Evolutionary conservation across 176 grass and related monocot genomes (phyloP).

Genomic region (Miscanthus lutarioriparius): DNA sequence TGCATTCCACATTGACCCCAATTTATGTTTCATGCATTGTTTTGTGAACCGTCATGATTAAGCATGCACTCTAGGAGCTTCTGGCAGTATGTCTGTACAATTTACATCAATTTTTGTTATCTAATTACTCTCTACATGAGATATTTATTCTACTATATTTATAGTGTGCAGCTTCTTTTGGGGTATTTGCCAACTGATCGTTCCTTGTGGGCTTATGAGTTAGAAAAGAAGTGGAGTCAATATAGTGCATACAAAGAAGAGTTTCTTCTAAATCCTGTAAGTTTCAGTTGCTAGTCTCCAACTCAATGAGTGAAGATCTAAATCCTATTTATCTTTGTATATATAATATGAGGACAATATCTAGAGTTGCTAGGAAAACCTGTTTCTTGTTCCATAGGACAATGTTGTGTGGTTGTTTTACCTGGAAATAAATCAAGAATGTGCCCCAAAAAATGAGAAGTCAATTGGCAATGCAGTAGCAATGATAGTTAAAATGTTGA

Average conservation of each 20-base stretch:
- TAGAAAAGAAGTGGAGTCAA: slow-evolving; percentile 83
- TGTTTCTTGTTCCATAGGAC: background rate
- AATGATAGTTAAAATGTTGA: background rate
- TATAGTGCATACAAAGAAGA: slow-evolving; percentile 84
- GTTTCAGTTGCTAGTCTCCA: slow-evolving; percentile 25
- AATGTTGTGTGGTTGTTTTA: slow-evolving; percentile 8
- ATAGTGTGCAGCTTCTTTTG: slow-evolving; percentile 98
- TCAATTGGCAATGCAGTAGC: background rate
- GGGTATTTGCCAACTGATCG: slow-evolving; percentile 89
- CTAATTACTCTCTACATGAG: slow-evolving; percentile 8
- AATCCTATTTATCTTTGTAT: background rate
- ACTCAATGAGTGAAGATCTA: slow-evolving; percentile 9
- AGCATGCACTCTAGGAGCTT: slow-evolving; percentile 19
- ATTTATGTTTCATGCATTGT: background rate
- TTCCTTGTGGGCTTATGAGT: slow-evolving; percentile 72
- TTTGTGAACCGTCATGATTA: background rate
- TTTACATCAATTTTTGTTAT: slow-evolving; percentile 16
- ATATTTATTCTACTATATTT: slow-evolving; percentile 78
- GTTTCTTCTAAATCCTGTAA: slow-evolving; percentile 90
- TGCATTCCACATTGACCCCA: background rate
- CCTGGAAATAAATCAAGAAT: background rate
- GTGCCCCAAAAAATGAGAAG: background rate
- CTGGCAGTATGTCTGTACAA: background rate
- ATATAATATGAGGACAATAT: background rate
- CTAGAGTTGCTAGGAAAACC: background rate